phyloP scores from a whole-genome alignment of 1,284 basidiomycete genomes.

The Cerioporus squamosus region DNA sequence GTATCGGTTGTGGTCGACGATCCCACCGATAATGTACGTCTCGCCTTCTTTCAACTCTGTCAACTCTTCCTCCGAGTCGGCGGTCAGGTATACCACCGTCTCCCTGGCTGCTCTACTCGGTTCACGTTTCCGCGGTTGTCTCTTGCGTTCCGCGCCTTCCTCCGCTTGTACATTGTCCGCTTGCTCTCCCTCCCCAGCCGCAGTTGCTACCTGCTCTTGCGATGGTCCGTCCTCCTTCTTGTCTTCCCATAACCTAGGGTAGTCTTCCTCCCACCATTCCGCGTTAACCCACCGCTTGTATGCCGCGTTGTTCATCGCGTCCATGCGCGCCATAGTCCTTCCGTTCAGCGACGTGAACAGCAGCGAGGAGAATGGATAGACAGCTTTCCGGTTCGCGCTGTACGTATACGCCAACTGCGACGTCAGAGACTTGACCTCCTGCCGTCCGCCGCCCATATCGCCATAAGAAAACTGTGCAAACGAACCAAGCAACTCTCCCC shows the following conservation, averaged over 20 bases:
- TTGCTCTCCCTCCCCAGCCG: neutral
- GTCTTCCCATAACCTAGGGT: conserved; percentile 67
- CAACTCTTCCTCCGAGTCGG: conserved; percentile 90
- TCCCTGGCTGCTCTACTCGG: conserved; percentile 35
- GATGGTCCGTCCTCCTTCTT: conserved; percentile 13
- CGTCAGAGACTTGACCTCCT: conserved; percentile 90
- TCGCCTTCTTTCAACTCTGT: conserved; percentile 80
- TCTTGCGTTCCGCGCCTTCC: neutral
- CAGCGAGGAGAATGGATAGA: conserved; percentile 71
- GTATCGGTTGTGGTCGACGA: conserved; percentile 96
- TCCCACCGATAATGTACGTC: conserved; percentile 95
- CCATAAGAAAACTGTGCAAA: neutral
- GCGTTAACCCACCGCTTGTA: conserved; percentile 84
- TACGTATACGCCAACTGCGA: conserved; percentile 92
- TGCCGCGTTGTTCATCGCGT: conserved; percentile 67
- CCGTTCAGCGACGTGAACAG: conserved; percentile 84
- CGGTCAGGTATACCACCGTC: conserved; percentile 90
- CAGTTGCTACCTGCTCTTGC: neutral
- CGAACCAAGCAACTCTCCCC: too few relatives aligned
- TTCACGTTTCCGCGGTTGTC: conserved; percentile 5
- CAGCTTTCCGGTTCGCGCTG: conserved; percentile 79
- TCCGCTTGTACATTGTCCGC: neutral
- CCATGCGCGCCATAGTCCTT: conserved; percentile 69
- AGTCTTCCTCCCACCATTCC: conserved; percentile 81
- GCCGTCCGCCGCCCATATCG: conserved; percentile 9